phyloP scores from a whole-genome alignment of 805 yeast genomes.

The Saturnispora dispora region DNA sequence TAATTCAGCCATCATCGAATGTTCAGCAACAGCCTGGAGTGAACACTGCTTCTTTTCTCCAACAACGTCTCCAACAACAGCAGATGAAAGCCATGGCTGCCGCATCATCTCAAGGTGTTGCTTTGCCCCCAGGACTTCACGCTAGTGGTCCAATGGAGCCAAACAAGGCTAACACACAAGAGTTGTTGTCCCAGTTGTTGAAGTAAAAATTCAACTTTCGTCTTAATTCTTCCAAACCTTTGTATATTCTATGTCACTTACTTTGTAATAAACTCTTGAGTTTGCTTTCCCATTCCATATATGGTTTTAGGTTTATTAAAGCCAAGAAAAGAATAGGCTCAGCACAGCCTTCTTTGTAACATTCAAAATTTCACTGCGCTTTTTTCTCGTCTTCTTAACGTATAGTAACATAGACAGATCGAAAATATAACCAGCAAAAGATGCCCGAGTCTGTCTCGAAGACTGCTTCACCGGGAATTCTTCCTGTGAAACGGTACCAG shows the following conservation, averaged over 20 bases:
- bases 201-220: background rate
- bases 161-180: conserved; percentile 3
- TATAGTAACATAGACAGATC: background rate
- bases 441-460: background rate
- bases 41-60: conserved; percentile 6
- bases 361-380: background rate
- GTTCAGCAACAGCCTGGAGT: background rate
- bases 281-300: background rate
- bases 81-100: conserved; percentile 2
- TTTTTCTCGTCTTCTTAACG: background rate
- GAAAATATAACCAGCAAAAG: background rate
- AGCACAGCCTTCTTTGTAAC: background rate
- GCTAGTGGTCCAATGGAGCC: background rate
- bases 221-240: background rate
- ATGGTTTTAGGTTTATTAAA: background rate
- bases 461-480: background rate
- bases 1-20: background rate
- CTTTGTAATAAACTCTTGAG: background rate
- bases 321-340: background rate
- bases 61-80: conserved; percentile 9
- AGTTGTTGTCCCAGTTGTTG: conserved; percentile 5
- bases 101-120: background rate
- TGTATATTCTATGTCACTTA: background rate
- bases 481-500: background rate
- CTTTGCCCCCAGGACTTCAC: background rate